phyloP scores from a whole-genome alignment of 1,139 yeast species.

The Yamadazyma trypodendri region DNA sequence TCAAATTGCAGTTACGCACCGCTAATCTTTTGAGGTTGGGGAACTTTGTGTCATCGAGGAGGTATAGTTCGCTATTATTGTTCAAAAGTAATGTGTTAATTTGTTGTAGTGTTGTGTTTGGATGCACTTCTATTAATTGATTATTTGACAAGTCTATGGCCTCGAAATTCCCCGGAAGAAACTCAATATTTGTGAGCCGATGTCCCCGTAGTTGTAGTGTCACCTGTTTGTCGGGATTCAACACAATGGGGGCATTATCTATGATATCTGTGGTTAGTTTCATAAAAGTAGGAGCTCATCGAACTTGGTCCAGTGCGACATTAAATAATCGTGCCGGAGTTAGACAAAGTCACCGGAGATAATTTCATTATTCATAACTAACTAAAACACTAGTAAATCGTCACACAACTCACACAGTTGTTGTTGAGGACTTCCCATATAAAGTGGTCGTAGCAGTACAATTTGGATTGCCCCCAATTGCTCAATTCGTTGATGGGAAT shows the following conservation, averaged over 20 bases:
- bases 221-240: constrained; percentile 37
- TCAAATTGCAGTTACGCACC: constrained; percentile 48
- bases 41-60: constrained; percentile 24
- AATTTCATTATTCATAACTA: neutral
- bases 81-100: constrained; percentile 50
- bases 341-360: no score
- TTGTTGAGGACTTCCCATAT: constrained; percentile 53
- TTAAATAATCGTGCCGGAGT: no score
- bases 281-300: constrained; percentile 23
- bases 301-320: no score
- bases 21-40: constrained; percentile 52
- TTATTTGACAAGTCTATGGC: constrained; percentile 70
- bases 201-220: constrained; percentile 37
- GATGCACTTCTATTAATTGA: constrained; percentile 48
- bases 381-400: constrained; percentile 9
- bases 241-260: constrained; percentile 29
- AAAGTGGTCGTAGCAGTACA: constrained; percentile 45
- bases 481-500: constrained; percentile 17
- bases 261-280: constrained; percentile 37
- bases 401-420: constrained; percentile 16
- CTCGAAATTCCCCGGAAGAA: constrained; percentile 38
- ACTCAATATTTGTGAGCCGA: constrained; percentile 34
- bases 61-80: constrained; percentile 50
- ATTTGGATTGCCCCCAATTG: constrained; percentile 55
- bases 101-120: constrained; percentile 44